A percentile compares a stretch with the other conserved stretches of the same genome.
Conservation (phyloP, 495 filamentous ascomycete genomes). For the Amorphotheca resinae region DNA sequence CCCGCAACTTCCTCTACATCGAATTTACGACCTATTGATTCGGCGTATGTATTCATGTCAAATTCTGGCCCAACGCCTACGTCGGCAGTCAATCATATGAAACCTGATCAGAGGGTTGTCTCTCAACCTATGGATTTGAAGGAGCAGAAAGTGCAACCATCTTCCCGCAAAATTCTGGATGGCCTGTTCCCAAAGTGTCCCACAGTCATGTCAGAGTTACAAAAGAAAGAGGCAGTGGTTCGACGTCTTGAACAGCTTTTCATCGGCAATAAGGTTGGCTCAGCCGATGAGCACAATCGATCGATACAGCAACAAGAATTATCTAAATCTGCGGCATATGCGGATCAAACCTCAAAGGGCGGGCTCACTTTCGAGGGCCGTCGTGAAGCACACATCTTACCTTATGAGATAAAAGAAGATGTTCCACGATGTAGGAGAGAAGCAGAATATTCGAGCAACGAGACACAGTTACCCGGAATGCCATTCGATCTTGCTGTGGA, state of each 20-base stretch:
- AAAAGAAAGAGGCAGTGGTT: slow-evolving; percentile 61
- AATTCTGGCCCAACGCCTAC: slow-evolving; percentile 28
- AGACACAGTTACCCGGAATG: neutral
- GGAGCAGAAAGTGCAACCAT: slow-evolving; percentile 44
- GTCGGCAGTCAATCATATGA: slow-evolving; percentile 1
- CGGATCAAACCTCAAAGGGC: slow-evolving; percentile 13
- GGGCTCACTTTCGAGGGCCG: slow-evolving; percentile 24
- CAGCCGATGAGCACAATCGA: slow-evolving; percentile 29
- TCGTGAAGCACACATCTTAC: slow-evolving; percentile 38
- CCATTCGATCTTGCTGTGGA: slow-evolving; percentile 2
- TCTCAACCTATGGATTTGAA: slow-evolving; percentile 16
- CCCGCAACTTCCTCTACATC: no score
- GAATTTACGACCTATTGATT: slow-evolving; percentile 46
- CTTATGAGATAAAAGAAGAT: slow-evolving; percentile 12
- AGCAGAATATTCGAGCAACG: slow-evolving; percentile 1
- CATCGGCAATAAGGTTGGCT: slow-evolving; percentile 47
- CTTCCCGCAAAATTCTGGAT: slow-evolving; percentile 48
- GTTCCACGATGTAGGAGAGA: neutral
- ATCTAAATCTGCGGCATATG: slow-evolving; percentile 31
- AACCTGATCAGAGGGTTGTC: slow-evolving; percentile 12
- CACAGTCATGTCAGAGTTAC: slow-evolving; percentile 45
- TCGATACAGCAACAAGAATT: slow-evolving; percentile 42
- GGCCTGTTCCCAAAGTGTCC: slow-evolving; percentile 40
- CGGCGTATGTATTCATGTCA: slow-evolving; percentile 64
- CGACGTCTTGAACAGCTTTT: slow-evolving; percentile 63